Evolutionary conservation across 768 basidiomycete genomes (phyloP).

Genomic region (Neoboletus brunneissimus): DNA sequence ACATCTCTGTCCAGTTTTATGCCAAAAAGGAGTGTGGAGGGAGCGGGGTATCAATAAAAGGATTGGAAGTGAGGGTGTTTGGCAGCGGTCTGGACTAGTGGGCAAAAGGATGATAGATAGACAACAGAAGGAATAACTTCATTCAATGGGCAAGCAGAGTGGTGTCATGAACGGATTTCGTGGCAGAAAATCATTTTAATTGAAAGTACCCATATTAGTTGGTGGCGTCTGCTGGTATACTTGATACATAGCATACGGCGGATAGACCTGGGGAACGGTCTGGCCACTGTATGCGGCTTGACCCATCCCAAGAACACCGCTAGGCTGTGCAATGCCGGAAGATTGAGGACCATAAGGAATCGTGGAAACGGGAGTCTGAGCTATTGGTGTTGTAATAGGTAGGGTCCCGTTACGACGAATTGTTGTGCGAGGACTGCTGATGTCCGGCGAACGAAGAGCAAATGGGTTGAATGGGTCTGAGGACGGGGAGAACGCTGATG

Average conservation of each 20-base stretch:
- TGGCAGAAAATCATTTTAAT: constrained; percentile 40
- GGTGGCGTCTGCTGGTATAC: constrained; percentile 75
- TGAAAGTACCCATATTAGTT: constrained; percentile 74
- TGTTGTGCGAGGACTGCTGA: constrained; percentile 48
- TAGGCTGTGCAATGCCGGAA: constrained; percentile 55
- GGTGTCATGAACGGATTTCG: constrained; percentile 43
- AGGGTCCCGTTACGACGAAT: constrained; percentile 43
- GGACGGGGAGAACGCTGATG: constrained; percentile 49
- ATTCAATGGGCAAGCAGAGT: constrained; percentile 31
- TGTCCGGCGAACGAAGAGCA: constrained; percentile 48
- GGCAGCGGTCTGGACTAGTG: constrained; percentile 27
- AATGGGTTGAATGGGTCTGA: constrained; percentile 60
- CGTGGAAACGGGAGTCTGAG: constrained; percentile 29
- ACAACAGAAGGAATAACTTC: constrained; percentile 33
- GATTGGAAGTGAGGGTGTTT: constrained; percentile 21
- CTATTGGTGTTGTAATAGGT: constrained; percentile 33
- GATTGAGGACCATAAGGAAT: constrained; percentile 60
- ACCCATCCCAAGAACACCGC: constrained; percentile 59
- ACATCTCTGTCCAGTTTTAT: constrained; percentile 22
- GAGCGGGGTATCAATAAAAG: constrained; percentile 30
- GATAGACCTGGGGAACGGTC: constrained; percentile 65
- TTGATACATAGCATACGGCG: constrained; percentile 76
- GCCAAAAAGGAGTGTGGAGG: constrained; percentile 26
- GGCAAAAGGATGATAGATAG: constrained; percentile 32
- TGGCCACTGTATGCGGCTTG: constrained; percentile 64